Evolutionary conservation across 345 rosid species (phyloP), one percentile per base, ranked within the genome.

Genomic region (Salix arbutifolia): DNA sequence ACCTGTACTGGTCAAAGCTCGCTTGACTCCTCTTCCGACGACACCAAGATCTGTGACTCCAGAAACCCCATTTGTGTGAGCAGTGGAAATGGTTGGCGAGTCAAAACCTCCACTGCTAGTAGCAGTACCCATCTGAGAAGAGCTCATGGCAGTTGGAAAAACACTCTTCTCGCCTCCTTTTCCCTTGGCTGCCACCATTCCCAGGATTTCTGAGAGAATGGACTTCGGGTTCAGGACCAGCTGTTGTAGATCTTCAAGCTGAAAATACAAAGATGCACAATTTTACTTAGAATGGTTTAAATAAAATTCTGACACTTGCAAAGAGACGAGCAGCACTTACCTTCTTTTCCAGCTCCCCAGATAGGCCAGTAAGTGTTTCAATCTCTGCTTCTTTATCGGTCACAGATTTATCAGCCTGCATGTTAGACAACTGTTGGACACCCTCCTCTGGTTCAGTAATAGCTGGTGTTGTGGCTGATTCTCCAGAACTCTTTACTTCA

Each of bases 231-330:
- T 87, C 70, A 82, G 66, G 35, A 78, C 88, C 69, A 84, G 82
- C 80, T 89, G 97, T 64, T 91, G 94, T 67, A 96, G 88, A 91
- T 93, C 99, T 81, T 93, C 98, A 79, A 92, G 97, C 99, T 96
- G 88, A 85, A 86, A 19, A 72, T 23, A 69, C 74, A 77, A 56
- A 48, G 62, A 79, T 33, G 67, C 18, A 71, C 16, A 31, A 70
- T 76, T 65, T n/a, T 69, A 73, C 74, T 67, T 48, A 21, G n/a
- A 38, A 14, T 50, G 40, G 48, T 19, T 68, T 42, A 53, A 25
- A 67, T 16, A 13, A 8, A 46, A 74, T 73, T 46, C 35, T 8
- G 26, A 31, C 40, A 76, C 38, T 70, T 66, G 58, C 18, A 58
- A 35, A 58, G 56, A 58, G 25, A 18, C 26, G 10, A 66, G 67